Base-by-base conservation (phyloP, 305 asterid genomes). In the Nicotiana rustica region DNA sequence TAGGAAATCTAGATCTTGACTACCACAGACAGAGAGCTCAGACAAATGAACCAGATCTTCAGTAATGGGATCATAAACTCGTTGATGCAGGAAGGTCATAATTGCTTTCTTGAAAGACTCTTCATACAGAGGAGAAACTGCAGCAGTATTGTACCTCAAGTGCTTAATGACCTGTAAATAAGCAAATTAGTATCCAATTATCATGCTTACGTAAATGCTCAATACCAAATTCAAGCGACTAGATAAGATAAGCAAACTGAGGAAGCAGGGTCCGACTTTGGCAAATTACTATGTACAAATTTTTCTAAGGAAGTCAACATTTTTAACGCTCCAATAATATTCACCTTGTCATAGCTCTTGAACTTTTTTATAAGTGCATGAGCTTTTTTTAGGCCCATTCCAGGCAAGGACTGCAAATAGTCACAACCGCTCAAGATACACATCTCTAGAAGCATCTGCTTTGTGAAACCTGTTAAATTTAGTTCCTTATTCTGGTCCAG, bases 341-440 rank as follows among this genome's bases (percentile, higher is more conserved):
- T 89, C 85, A 96, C 99, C 89, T 92, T 92, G 86, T 92, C 92
- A 36, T 91, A 90, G 85, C 88, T 90, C 84, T 85, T 91, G 82
- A 91, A 91, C 90, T 91, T 96, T 88, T 91, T 96, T 61, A 96
- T 89, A 84, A 96, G 83, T 78, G 91, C 83, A 81, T 96, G 97
- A 81, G 99, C 97, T 82, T 90, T 96, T 85, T 94, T 96, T 75
- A 96, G 91, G 83, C 99, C 99, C 98, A 94, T 93, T 82, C 99
- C 98, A 29, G 99, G 98, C 86, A 96, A 88, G 57, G 98, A 94
- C 84, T 78, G 98, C 91, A 96, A 88, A 91, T 96, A 96, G 85
- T 96, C 99, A 52, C 99, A 96, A 35, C 99, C 98, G 80, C 99
- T 94, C 85, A 96, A 86, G 82, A 96, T 96, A 92, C 99, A 96